These are phyloP conservation scores for Syzygium grande DNA, from an alignment of 345 rosid genomes.

Conservation along the genomic window DNA sequence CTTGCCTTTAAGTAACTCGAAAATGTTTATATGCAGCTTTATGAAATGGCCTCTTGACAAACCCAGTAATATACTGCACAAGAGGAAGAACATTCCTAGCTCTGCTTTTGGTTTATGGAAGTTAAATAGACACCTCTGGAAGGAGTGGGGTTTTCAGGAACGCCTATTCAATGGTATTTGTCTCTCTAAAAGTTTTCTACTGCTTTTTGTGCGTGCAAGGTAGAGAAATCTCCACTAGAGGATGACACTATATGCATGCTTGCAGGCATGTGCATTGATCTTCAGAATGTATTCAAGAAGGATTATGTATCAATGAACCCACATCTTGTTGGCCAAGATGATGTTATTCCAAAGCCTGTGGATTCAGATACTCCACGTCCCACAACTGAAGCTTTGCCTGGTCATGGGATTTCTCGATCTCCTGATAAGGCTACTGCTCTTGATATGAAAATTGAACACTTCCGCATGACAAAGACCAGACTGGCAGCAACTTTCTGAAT, in stretches of 20 bases:
- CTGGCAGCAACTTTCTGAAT: no score
- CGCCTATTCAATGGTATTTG: slow-evolving; percentile 48
- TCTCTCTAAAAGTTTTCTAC: neutral
- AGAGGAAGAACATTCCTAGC: slow-evolving; percentile 34
- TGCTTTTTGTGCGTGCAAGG: slow-evolving; percentile 7
- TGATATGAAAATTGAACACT: no score
- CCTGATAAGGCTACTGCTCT: no score
- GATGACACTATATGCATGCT: neutral
- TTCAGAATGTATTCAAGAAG: no score
- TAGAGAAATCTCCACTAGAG: neutral
- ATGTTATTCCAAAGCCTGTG: no score
- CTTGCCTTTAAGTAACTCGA: neutral
- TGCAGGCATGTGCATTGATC: neutral
- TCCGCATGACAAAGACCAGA: no score
- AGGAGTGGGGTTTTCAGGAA: slow-evolving; percentile 40
- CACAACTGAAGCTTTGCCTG: no score
- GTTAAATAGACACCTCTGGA: slow-evolving; percentile 30
- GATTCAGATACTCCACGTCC: no score
- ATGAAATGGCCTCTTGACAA: neutral
- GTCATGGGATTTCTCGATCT: no score
- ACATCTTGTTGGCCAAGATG: no score
- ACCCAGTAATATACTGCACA: slow-evolving; percentile 17
- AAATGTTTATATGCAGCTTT: neutral
- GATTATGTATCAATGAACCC: no score
- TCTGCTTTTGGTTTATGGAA: slow-evolving; percentile 49